phyloP scores from a whole-genome alignment of 2,329 filamentous ascomycete genomes.

The Arthroderma sp. region DNA sequence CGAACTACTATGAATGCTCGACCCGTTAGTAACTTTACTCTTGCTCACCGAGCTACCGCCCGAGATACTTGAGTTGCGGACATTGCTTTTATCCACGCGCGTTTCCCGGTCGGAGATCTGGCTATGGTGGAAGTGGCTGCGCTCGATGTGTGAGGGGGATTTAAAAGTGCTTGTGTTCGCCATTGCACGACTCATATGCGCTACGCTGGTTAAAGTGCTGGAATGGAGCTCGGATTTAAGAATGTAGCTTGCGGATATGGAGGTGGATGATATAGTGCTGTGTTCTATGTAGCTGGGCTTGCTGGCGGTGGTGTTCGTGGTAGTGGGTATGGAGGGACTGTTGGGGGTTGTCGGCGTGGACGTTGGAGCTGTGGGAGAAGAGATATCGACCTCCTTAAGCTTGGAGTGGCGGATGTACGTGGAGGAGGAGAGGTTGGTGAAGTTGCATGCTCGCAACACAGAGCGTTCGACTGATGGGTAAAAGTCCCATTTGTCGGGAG shows the following conservation, averaged over 20 bases:
- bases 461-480: slow-evolving; percentile 10
- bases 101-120: background rate
- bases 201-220: slow-evolving; percentile 2
- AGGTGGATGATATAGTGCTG: background rate
- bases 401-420: slow-evolving; percentile 7
- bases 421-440: slow-evolving; percentile 9
- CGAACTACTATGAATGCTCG: slow-evolving; percentile 6
- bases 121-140: slow-evolving; percentile 6
- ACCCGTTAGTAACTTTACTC: slow-evolving; percentile 6
- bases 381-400: slow-evolving; percentile 2
- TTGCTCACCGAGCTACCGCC: slow-evolving; percentile 6
- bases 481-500: slow-evolving; percentile 9
- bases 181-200: slow-evolving; percentile 2
- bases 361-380: background rate
- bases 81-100: background rate
- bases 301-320: background rate
- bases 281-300: slow-evolving; percentile 1
- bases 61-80: background rate
- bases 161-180: slow-evolving; percentile 6
- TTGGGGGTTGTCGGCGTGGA: background rate
- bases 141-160: slow-evolving; percentile 4
- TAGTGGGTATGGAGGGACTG: background rate
- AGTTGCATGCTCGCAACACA: slow-evolving; percentile 8
- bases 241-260: slow-evolving; percentile 3
- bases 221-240: slow-evolving; percentile 4